These are phyloP conservation scores for Fusarium fujikuroi DNA, from an alignment of 2,329 filamentous ascomycete genomes.

Conservation along the genomic window DNA sequence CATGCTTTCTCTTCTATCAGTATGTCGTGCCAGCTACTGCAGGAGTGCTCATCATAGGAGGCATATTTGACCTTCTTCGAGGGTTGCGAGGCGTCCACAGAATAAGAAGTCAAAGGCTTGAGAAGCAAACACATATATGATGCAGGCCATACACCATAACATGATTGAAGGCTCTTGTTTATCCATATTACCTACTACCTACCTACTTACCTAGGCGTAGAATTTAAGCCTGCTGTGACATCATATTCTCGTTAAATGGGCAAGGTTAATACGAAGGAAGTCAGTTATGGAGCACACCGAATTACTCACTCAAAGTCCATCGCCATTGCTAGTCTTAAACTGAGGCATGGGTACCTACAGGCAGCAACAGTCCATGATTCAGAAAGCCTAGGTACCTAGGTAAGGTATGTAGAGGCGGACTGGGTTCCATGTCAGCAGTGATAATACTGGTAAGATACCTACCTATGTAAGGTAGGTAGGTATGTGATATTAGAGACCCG, in stretches of 20 bases:
- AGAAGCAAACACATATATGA: background rate
- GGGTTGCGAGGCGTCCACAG: background rate
- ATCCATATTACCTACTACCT: background rate
- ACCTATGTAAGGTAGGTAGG: background rate
- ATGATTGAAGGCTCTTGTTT: background rate
- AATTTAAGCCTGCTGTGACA: background rate
- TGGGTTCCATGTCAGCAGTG: conserved; percentile 1
- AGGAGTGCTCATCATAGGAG: background rate
- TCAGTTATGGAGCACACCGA: background rate
- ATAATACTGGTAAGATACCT: background rate
- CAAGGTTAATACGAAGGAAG: background rate
- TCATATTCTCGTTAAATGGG: background rate
- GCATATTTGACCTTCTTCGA: background rate
- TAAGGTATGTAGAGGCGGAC: background rate
- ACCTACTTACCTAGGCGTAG: background rate
- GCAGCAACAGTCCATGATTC: background rate
- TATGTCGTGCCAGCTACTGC: conserved; percentile 3
- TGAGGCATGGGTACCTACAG: background rate
- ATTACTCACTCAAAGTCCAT: background rate
- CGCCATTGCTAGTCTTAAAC: background rate
- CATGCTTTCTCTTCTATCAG: conserved; percentile 12
- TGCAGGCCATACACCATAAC: background rate
- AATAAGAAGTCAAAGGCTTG: background rate
- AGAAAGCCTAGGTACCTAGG: background rate
- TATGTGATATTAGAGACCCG: background rate